A percentile compares a stretch with the other conserved stretches of the same genome.
phyloP scores from a whole-genome alignment of 2,329 filamentous ascomycete genomes.

The Aspergillus hiratsukae region DNA sequence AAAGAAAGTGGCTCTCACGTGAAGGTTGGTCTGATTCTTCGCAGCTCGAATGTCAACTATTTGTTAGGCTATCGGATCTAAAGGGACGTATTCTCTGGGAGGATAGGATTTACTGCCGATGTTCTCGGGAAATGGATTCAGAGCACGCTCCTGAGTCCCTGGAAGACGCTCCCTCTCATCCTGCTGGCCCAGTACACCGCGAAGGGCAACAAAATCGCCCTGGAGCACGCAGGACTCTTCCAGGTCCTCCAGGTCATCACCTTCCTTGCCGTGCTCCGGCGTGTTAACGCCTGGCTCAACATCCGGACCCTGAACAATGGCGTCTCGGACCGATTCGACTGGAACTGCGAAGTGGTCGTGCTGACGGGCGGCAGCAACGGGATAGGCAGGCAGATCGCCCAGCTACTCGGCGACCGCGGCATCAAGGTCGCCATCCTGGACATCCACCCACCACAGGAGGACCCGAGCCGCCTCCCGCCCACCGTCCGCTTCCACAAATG shows the following conservation, averaged over 20 bases:
- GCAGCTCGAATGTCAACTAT: not conserved
- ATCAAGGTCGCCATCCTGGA: slow-evolving; percentile 70
- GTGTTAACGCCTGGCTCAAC: slow-evolving; percentile 51
- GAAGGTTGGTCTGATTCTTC: slow-evolving; percentile 22
- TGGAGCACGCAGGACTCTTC: slow-evolving; percentile 50
- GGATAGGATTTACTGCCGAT: slow-evolving; percentile 53
- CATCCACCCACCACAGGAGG: slow-evolving; percentile 31
- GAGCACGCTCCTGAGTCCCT: slow-evolving; percentile 60
- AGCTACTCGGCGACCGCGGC: slow-evolving; percentile 59
- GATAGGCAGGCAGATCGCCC: slow-evolving; percentile 64
- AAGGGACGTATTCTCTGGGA: not conserved
- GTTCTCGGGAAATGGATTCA: slow-evolving; percentile 55
- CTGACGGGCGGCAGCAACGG: slow-evolving; percentile 72
- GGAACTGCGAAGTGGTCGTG: slow-evolving; percentile 65
- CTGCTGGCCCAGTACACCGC: slow-evolving; percentile 62
- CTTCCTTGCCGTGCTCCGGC: slow-evolving; percentile 48
- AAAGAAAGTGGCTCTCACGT: slow-evolving; percentile 24
- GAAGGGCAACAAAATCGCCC: slow-evolving; percentile 53
- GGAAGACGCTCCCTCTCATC: slow-evolving; percentile 59
- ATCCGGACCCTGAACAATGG: slow-evolving; percentile 46
- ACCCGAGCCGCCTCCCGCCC: slow-evolving; percentile 11
- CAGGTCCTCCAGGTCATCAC: slow-evolving; percentile 52
- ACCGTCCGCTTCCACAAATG: slow-evolving; percentile 65
- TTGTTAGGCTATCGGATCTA: not conserved
- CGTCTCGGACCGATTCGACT: slow-evolving; percentile 39